A percentile compares a stretch with the other conserved stretches of the same genome.
These are phyloP conservation scores for Dactylellina sp. DNA, from an alignment of 2,329 filamentous ascomycete genomes.

Conservation along the genomic window DNA sequence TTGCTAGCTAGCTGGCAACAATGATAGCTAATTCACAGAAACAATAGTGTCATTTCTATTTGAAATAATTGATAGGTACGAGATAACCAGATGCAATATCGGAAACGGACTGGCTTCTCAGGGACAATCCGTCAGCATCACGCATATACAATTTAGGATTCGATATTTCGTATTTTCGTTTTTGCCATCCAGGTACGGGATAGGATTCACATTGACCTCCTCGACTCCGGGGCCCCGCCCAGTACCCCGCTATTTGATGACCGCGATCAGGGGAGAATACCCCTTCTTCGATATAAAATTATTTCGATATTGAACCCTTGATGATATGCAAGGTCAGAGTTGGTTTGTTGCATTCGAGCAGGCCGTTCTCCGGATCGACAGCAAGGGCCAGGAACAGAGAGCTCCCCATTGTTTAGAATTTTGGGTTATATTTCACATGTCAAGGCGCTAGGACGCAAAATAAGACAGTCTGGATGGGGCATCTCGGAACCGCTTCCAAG, in stretches of 20 bases:
- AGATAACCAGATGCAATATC: not conserved
- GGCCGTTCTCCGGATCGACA: slow-evolving; percentile 36
- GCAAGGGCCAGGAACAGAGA: slow-evolving; percentile 37
- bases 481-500: slow-evolving; percentile 44
- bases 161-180: not conserved
- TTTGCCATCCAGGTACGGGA: not conserved
- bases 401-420: slow-evolving; percentile 14
- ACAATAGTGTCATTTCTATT: not conserved
- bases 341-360: slow-evolving; percentile 31
- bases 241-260: slow-evolving; percentile 30
- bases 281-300: slow-evolving; percentile 8
- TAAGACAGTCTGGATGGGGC: slow-evolving; percentile 28
- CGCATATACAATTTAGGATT: not conserved
- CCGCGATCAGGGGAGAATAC: not conserved
- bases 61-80: not conserved
- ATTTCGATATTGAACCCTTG: slow-evolving; percentile 20
- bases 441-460: slow-evolving; percentile 14
- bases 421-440: slow-evolving; percentile 30
- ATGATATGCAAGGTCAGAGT: slow-evolving; percentile 7
- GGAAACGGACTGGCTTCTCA: not conserved
- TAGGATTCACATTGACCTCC: not conserved
- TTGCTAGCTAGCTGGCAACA: too few relatives aligned
- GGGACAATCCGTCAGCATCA: not conserved
- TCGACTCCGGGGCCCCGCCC: slow-evolving; percentile 30
- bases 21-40: not conserved